Base-by-base conservation (phyloP, 2,329 filamentous ascomycete species). In the Aplosporella prunicola region DNA sequence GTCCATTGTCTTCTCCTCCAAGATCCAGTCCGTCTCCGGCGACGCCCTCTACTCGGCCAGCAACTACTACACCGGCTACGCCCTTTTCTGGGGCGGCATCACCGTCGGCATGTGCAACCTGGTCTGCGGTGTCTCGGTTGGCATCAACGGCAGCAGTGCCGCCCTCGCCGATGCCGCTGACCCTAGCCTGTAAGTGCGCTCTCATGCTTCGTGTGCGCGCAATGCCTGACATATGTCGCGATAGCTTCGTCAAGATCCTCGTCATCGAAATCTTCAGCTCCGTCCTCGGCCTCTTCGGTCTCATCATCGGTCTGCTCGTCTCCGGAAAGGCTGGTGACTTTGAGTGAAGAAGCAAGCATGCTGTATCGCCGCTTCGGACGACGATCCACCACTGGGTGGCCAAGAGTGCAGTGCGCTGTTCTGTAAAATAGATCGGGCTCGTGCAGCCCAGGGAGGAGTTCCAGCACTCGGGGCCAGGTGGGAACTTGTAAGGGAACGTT, bases 261-360 rank as follows among this genome's bases (percentile, higher is more conserved):
- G 89, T 98, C 50, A 93, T 98, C 55, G 93, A 98, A 65, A 98
- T 98, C 60, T 98, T 98, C 71, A 95, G 88, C 60, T 96, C 89
- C 26, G 89, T 98, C 32, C 73, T 98, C 9, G 91, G 93, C 46
- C 77, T 98, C 3, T 98, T 98, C 55, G 93, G 91, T 42, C 73
- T 98, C 46, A 98, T 98, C 55, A 80, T 98, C 49, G 91, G 93
- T 30, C 74, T 98, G 39, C 71, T 98, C 47, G 74, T 96, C 35
- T 84, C 85, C 42, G 74, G 80, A 58, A 93, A 91, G 64, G 87
- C 91, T 17, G 58, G 68, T 16, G 83, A 87, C 45, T 93, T 95
- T 47, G 32, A 40, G 7, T 40, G 31, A 40, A 35, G 6, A 28
- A 56, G 58, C 42, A 56, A 47, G 49, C 27, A 30, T 16, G 8